These are phyloP conservation scores for Mantamonas sphyraenae DNA, from an alignment of 78 protist genomes.

Conservation along the genomic window DNA sequence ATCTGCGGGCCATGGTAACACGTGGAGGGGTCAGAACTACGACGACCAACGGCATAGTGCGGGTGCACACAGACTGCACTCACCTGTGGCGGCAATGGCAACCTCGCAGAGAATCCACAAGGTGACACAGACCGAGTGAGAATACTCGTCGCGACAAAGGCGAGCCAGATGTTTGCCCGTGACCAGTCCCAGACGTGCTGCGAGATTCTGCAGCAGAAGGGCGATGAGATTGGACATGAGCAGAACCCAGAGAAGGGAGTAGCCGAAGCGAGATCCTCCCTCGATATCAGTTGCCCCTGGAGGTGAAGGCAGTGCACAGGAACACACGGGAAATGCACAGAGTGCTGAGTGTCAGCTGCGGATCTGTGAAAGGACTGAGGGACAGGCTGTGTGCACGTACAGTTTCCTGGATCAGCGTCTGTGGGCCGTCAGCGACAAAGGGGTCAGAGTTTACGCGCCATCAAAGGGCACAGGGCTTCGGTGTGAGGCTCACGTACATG, in stretches of 20 bases:
- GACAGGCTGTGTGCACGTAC: too few species aligned
- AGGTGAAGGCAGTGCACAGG: neutral
- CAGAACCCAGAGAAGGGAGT: constrained; percentile 74
- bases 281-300: constrained; percentile 30
- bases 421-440: neutral
- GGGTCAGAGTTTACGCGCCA: neutral
- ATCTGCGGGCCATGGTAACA: too few species aligned
- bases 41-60: constrained; percentile 27
- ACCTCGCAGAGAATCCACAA: constrained; percentile 76
- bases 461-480: constrained; percentile 10
- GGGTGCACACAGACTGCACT: constrained; percentile 34
- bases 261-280: constrained; percentile 48
- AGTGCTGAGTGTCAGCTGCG: constrained; percentile 1
- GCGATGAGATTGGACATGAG: constrained; percentile 57
- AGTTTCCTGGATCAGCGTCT: constrained; percentile 17
- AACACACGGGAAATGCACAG: too few species aligned
- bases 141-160: constrained; percentile 56
- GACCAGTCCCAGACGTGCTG: constrained; percentile 65
- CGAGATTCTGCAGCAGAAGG: constrained; percentile 49
- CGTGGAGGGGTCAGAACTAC: constrained; percentile 1
- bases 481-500: too few species aligned
- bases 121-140: constrained; percentile 17
- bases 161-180: constrained; percentile 59
- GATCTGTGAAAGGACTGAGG: neutral
- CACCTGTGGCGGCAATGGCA: constrained; percentile 60